Evolutionary conservation across 1,284 basidiomycete genomes (phyloP).

Genomic region (Dichomitus squalens): DNA sequence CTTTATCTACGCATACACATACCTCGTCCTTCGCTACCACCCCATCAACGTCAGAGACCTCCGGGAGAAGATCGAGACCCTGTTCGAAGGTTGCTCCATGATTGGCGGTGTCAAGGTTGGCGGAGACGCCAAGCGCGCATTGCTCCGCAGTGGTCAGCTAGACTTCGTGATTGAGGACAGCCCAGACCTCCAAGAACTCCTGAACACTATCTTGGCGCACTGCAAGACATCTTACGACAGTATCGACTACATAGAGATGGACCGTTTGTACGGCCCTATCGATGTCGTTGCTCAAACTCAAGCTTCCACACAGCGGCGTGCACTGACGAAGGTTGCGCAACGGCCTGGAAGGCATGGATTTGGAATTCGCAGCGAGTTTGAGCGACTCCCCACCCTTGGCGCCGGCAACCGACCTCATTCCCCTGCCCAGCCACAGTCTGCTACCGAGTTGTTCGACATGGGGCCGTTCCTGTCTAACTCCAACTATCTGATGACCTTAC

Average conservation of each 20-base stretch:
- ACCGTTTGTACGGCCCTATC: not conserved
- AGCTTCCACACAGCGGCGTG: no score
- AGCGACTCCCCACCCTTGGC: no score
- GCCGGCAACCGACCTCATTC: no score
- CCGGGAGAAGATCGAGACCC: not conserved
- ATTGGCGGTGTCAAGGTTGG: not conserved
- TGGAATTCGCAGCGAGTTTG: no score
- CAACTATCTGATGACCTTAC: not conserved
- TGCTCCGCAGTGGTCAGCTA: not conserved
- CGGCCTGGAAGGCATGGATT: no score
- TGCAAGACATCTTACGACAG: not conserved
- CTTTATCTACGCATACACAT: conserved; percentile 7
- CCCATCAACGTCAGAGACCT: not conserved
- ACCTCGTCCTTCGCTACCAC: conserved; percentile 1
- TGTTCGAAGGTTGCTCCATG: not conserved
- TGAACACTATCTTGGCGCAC: not conserved
- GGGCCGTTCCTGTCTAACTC: not conserved
- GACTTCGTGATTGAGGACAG: not conserved
- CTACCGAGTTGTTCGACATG: not conserved
- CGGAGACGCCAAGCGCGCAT: not conserved
- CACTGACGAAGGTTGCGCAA: no score
- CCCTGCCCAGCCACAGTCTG: no score
- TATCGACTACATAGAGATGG: not conserved
- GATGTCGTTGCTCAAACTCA: not conserved
- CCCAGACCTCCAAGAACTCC: not conserved